Base-by-base conservation (phyloP, 192 early-diverging fungal species). In the Funneliformis mosseae region DNA sequence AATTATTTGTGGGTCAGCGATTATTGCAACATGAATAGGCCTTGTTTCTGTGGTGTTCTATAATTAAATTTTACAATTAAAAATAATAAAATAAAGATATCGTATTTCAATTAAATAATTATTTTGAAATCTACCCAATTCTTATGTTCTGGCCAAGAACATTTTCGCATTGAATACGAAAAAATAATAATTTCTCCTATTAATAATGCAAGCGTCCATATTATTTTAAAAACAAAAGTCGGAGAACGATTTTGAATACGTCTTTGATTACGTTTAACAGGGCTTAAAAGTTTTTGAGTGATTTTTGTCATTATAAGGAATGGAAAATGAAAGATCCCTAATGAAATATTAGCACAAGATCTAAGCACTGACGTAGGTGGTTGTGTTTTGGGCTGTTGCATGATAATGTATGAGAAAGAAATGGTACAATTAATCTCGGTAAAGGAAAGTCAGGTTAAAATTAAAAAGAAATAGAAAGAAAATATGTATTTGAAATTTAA, bases 1-100 rank as follows among this genome's bases (percentile, higher is more conserved):
- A 48, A 95, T 96, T 59, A 99, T 89, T 81, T 99, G 97, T 50
- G 97, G 96, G 84, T 99, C 97, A 0, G 94, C 93, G 59, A 99
- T 86, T 10, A 99, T 79, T 14, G 92, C 91, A 23, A 96, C 79
- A 48, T 45, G 67, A 60, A 48, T 59, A 60, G 78, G 78, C 16
- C 59, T 16, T 21, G 33, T 18, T 21, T 21, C n/a, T 59, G 66
- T 28, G 18, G 48, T 79, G 60, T 79, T 25, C 78, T 79, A 79
- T 55, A 23, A 39, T 25, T 28, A 16, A 50, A 23, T 38, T 50
- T 70, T 39, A 45, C 10, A 46, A 48, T 60, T 12, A 9, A 43
- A 12, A n/a, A 71, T 27, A 39, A 8, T 14, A 25, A 23, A 64
- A 25, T 77, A 50, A n/a, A 41, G 8, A 64, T 63, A 23, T 4